Evolutionary conservation across 2,329 filamentous ascomycete genomes (phyloP), one percentile per base, ranked within the genome.

Genomic region (Chaetomium globosum): DNA sequence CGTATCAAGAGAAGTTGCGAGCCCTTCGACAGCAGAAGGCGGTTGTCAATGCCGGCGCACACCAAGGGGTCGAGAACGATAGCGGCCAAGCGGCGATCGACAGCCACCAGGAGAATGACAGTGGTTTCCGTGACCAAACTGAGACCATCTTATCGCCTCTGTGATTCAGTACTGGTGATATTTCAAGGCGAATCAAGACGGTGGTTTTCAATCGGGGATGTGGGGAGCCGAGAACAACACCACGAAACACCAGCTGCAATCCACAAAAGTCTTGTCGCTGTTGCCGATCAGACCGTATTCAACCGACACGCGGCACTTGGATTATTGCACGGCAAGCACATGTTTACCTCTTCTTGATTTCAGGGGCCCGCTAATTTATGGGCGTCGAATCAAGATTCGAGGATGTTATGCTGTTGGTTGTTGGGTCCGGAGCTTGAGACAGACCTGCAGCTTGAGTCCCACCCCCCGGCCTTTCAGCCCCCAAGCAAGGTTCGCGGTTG

Each of bases 1-100:
- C 89, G 7, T 95, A 95, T 74, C 91, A 95, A 77, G 97, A 98
- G 83, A 98, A 97, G 83, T 99, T 98, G 73, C 94, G 98, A 77
- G 95, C 95, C 21, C 39, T 4, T n/a, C 96, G 97, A 74, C 92
- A 97, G 80, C 95, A 98, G 78, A 96, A 97, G 80, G 93, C 93
- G 43, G 93, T 93, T 46, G 89, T 98, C 71, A 93, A 98, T 76
- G 94, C 95, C 64, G 96, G 96, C 75, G 93, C 93, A 1, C 93
- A 93, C 2, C 80, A 94, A 21, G 92, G 94, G 71, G 93, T 97
- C 68, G 91, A 94, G 67, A 85, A 93, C 72, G 23, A 52, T 23
- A 23, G 3, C 7, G 23, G 10, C 49, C 12, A 19, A 12, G 7
- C 23, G 26, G 49, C 12, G 21, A 23, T 26, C 23, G 39, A 43